These are phyloP conservation scores for Volvariella surrecta DNA, from an alignment of 1,284 basidiomycete species.

Conservation along the genomic window DNA sequence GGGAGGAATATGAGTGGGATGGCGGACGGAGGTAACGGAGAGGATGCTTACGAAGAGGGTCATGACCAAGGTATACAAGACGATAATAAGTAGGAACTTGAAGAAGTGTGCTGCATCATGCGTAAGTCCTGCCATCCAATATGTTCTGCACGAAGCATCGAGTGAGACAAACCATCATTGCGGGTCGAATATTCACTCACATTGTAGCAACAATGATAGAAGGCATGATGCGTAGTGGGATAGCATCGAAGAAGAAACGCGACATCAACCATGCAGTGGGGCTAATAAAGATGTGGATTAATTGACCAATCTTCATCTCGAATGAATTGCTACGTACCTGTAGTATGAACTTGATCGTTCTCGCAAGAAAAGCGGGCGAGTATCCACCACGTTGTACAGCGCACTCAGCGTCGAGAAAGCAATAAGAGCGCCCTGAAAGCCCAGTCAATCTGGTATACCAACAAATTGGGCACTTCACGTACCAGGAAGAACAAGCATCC, in stretches of 20 bases:
- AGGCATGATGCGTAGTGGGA: constrained; percentile 78
- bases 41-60: constrained; percentile 64
- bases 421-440: constrained; percentile 64
- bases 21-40: neutral
- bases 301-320: constrained; percentile 1
- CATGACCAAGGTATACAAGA: constrained; percentile 73
- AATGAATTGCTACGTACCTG: constrained; percentile 34
- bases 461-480: constrained; percentile 18
- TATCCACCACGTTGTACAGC: constrained; percentile 76
- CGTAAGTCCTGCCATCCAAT: constrained; percentile 90
- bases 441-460: constrained; percentile 4
- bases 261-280: constrained; percentile 85
- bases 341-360: constrained; percentile 80
- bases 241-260: constrained; percentile 75
- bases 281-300: constrained; percentile 25
- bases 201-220: constrained; percentile 77
- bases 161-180: constrained; percentile 5
- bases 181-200: constrained; percentile 28
- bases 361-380: constrained; percentile 77
- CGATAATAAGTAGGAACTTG: constrained; percentile 75
- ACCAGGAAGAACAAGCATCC: constrained; percentile 88
- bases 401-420: constrained; percentile 86
- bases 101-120: constrained; percentile 64
- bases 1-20: constrained; percentile 1
- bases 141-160: constrained; percentile 42